Base-by-base conservation (phyloP, 176 grass and related monocot species). In the Avena sativa region DNA sequence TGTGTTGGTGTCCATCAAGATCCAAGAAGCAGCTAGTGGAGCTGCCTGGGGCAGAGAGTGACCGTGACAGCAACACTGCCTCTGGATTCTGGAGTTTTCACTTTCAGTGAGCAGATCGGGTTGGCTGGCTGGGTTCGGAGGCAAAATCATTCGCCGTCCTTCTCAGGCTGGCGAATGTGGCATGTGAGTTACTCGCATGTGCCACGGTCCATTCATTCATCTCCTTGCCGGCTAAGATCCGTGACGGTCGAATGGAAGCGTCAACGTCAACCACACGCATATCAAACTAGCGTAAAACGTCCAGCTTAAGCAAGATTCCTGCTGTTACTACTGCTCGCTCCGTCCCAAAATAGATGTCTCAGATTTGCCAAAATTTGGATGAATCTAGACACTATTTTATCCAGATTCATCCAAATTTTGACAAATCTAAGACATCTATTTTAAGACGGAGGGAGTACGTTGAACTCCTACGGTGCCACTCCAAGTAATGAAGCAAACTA, bases 81-180 rank as follows among this genome's bases (percentile, higher is more conserved):
- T 46, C 77, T 62, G 56, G 77, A 79, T 62, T 47, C 57, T 62
- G 36, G 6, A 79, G 77, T 11, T 76, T 76, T 76, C 74, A 55
- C 50, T 76, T 55, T 30, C 74, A 19, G 74, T 28, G 25, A 17
- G 46, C 23, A 48, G 6, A 23, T 17, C 32, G 3, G 9, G 10
- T 36, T 36, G 50, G 74, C 55, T 36, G 50, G 74, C 55, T 36
- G 15, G 15, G 76, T 13, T n/a, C 3, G 77, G 77, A 25, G 77
- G 56, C 55, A 79, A 16, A 61, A 79, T 79, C 57, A 80, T 80
- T 80, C n/a, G 6, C 38, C 36, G 12, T 63, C 57, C 23, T 21
- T 63, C 56, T 62, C 77, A 46, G 36, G 2, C 34, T 5, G 25
- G 32, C 32, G 32, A 34, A 34, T 34, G 32, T 34, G 32, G 34